Conservation (phyloP, 371 early-diverging fungal species). For the Capillidium rhysosporum region DNA sequence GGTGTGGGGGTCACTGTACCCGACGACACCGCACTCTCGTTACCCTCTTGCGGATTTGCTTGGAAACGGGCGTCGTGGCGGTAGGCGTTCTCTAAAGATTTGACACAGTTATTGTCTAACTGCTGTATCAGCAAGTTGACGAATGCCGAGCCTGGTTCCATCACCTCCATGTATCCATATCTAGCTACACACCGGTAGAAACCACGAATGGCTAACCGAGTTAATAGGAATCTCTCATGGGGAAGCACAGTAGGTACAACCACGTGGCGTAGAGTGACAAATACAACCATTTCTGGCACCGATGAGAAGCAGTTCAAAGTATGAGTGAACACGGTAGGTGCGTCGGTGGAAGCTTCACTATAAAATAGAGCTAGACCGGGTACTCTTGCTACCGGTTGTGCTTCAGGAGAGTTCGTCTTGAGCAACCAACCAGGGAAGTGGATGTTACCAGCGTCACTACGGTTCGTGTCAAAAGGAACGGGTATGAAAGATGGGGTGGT, state of each 20-base stretch:
- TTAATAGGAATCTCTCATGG: slow-evolving; percentile 14
- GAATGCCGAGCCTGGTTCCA: slow-evolving; percentile 7
- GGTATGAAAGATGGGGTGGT: not conserved
- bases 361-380: slow-evolving; percentile 14
- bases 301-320: slow-evolving; percentile 11
- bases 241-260: slow-evolving; percentile 10
- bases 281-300: slow-evolving; percentile 14
- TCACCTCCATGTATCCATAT: slow-evolving; percentile 15
- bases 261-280: slow-evolving; percentile 14
- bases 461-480: not conserved
- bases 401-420: not conserved
- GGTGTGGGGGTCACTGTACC: not conserved
- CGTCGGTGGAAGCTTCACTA: slow-evolving; percentile 11
- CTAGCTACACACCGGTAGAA: slow-evolving; percentile 13
- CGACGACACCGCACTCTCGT: not conserved
- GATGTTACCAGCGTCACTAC: not conserved
- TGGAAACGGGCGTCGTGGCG: not conserved
- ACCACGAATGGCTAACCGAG: slow-evolving; percentile 5
- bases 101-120: not conserved
- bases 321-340: slow-evolving; percentile 14
- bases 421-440: not conserved
- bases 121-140: not conserved
- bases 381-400: not conserved
- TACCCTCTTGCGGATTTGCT: not conserved
- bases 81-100: not conserved